These are phyloP conservation scores for Raddia distichophylla DNA, from an alignment of 176 grass and related monocot genomes.

Conservation along the genomic window DNA sequence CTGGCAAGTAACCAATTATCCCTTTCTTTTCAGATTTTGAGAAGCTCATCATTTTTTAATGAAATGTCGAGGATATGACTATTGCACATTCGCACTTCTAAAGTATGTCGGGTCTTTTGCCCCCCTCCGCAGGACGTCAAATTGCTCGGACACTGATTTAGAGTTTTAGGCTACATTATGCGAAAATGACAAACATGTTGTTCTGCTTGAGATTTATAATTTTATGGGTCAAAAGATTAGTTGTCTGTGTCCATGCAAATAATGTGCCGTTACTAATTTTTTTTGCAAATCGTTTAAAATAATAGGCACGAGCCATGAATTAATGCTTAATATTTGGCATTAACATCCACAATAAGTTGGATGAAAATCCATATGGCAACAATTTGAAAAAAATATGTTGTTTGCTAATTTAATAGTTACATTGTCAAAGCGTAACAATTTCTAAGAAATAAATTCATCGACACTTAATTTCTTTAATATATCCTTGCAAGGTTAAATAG, in stretches of 20 bases:
- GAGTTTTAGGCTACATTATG: no score
- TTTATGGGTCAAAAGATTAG: neutral
- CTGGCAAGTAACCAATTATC: no score
- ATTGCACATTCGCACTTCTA: no score
- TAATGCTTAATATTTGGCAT: neutral
- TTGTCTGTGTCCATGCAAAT: neutral
- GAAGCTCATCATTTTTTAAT: no score
- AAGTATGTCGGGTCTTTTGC: no score
- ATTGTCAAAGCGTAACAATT: slow-evolving; percentile 2
- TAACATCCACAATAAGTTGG: neutral
- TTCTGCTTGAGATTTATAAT: neutral
- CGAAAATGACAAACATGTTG: neutral
- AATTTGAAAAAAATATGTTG: neutral
- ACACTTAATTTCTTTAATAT: neutral
- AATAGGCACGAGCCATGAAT: neutral
- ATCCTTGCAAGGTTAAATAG: slow-evolving; percentile 12
- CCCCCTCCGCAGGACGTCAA: no score
- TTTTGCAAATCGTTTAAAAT: neutral
- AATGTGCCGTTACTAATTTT: neutral
- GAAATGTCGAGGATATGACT: no score
- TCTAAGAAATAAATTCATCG: neutral
- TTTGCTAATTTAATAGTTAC: neutral
- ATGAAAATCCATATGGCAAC: no score
- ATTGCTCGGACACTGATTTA: no score
- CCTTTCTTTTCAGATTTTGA: no score